Base-by-base conservation (phyloP, 1,284 basidiomycete genomes). In the Ustilago loliicola region DNA sequence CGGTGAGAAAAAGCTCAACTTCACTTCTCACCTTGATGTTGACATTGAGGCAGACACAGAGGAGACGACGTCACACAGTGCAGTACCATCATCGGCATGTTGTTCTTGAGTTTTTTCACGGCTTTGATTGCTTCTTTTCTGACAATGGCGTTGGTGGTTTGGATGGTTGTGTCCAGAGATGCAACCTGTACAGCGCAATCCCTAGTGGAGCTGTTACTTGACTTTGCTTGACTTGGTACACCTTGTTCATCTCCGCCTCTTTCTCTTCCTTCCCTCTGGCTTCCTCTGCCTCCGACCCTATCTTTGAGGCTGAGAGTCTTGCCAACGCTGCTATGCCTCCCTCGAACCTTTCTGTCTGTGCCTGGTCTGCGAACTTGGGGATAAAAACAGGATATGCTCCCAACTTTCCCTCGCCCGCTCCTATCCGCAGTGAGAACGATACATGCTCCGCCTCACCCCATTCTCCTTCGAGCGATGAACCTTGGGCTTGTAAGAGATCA, bases 131-230 rank as follows among this genome's bases (percentile, higher is more conserved):
- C 30, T 40, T 42, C 42, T 19, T 19, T 34, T 27, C 38, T 23
- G 58, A 25, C 5, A 7, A 7, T 34, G 36, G 9, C 36, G 36
- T 8, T 59, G 66, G 8, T 27, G 21, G 55, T 23, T 53, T 36
- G 6, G 61, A n/a, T n/a, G n/a, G 48, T 1, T 23, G 53, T 8
- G 68, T 48, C 74, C 74, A 77, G 23, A 77, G 36, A 6, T 66
- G 58, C 21, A 77, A 47, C 27, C 74, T 30, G 34, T 77, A 77
- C 50, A 77, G 30, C 6, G 74, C 64, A 19, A 77, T 36, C 0
- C 69, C 74, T 3, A 77, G 40, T 4, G 65, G 61, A 15, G 54
- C 50, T 9, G 69, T 72, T 23, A 64, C 13, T 13, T 51, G 61
- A 21, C 53, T 54, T 19, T 64, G 55, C 47, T 48, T 54, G 9